Evolutionary conservation across 75 land plant genomes (phyloP), one percentile per base, ranked within the genome.

Genomic region (Adiantum capillusveneris): DNA sequence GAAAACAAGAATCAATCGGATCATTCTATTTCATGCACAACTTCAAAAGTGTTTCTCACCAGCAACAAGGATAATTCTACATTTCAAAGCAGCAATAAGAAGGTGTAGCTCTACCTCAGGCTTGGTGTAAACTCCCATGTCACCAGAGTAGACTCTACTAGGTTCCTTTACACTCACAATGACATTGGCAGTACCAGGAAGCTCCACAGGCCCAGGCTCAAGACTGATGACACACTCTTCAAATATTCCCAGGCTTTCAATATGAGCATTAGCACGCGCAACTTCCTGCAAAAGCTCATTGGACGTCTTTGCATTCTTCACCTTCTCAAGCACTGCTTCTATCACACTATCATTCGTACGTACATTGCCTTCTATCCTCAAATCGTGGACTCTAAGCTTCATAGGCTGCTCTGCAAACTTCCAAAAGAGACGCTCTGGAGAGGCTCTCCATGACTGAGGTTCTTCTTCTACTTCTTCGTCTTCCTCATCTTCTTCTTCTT

Each of bases 101-200:
- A 39, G 7, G 42, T 39, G 13, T 9, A 39, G 12, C 46, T 9
- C 21, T 74, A 94, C 98, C 96, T 81, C 84, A 0, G 96, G 88
- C 62, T 79, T 94, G 18, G 91, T 65, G 66, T 69, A 94, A 27
- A 80, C 49, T 5, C 91, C 96, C 25, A 82, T 21, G 13, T 94
- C 81, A 0, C 85, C 89, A 9, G 82, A 71, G 31, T 81, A 64
- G 3, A 80, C 85, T 3, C 53, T 76, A 28, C 63, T 62, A 0
- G 64, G 53, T 65, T 94, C 96, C 20, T 64, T 73, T 7, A 94
- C 84, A 42, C 84, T 81, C 1, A 94, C 70, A 16, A 86, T 63
- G 29, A 94, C 88, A 72, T 94, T 94, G 7, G 95, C 78, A 20
- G 96, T 90, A 13, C 81, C 88, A 0, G 91, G 91, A n/a, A 93